Conservation (phyloP, 192 early-diverging fungal genomes). For the Thoreauomyces humboldtii region DNA sequence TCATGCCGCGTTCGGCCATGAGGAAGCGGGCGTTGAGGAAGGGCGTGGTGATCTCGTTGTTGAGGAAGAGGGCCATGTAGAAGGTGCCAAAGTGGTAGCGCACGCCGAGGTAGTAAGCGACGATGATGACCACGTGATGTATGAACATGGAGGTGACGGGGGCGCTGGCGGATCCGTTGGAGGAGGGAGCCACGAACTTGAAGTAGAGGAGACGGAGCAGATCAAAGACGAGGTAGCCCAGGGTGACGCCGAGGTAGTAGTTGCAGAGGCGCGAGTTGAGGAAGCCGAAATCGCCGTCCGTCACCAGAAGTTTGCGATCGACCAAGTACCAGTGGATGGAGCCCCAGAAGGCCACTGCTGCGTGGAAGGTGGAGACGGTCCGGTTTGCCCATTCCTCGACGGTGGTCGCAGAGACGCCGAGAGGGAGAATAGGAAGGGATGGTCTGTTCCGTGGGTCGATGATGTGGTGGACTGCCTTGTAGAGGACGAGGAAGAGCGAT, state of each 20-base stretch:
- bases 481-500: slow-evolving; percentile 4
- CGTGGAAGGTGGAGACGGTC: slow-evolving; percentile 11
- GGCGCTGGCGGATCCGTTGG: background rate
- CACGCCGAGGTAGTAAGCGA: slow-evolving; percentile 17
- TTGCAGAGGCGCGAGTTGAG: slow-evolving; percentile 7
- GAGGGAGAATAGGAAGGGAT: background rate
- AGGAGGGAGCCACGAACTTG: background rate
- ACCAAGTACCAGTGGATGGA: slow-evolving; percentile 7
- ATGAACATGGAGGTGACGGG: slow-evolving; percentile 18
- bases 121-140: slow-evolving; percentile 16
- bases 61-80: slow-evolving; percentile 25
- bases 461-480: background rate
- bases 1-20: slow-evolving; percentile 17
- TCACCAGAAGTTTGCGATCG: background rate
- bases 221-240: slow-evolving; percentile 19
- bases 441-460: background rate
- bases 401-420: background rate
- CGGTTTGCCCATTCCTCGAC: slow-evolving; percentile 23
- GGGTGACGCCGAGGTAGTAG: slow-evolving; percentile 23
- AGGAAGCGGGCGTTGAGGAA: slow-evolving; percentile 18
- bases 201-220: slow-evolving; percentile 16
- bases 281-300: slow-evolving; percentile 7
- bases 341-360: slow-evolving; percentile 7
- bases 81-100: slow-evolving; percentile 18
- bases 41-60: slow-evolving; percentile 25